A percentile compares a stretch with the other conserved stretches of the same genome.
Conservation (phyloP, 2,329 filamentous ascomycete species). For the Claviceps sp. region DNA sequence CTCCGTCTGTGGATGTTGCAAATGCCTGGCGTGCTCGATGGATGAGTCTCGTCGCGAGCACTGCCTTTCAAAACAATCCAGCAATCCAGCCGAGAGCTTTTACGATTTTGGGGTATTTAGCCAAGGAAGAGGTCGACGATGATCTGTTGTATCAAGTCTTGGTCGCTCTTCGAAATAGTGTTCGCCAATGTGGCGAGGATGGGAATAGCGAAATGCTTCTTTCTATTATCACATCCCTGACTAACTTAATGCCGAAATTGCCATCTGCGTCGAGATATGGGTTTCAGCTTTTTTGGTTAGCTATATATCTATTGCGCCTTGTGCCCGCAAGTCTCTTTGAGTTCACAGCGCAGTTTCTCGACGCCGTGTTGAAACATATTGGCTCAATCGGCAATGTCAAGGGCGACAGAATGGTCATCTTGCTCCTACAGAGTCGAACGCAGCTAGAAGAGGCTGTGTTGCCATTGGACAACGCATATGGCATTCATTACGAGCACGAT, state of each 20-base stretch:
- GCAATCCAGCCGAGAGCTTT: slow-evolving; percentile 58
- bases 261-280: slow-evolving; percentile 54
- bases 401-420: slow-evolving; percentile 43
- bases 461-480: slow-evolving; percentile 50
- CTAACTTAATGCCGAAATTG: slow-evolving; percentile 59
- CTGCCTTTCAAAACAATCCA: slow-evolving; percentile 59
- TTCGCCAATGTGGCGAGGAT: slow-evolving; percentile 51
- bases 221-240: slow-evolving; percentile 51
- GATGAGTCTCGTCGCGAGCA: slow-evolving; percentile 62
- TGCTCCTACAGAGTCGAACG: slow-evolving; percentile 45
- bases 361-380: slow-evolving; percentile 51
- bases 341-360: slow-evolving; percentile 50
- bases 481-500: slow-evolving; percentile 48
- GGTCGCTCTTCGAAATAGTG: slow-evolving; percentile 51
- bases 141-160: slow-evolving; percentile 59
- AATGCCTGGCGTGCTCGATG: slow-evolving; percentile 59
- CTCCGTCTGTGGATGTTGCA: slow-evolving; percentile 49
- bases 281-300: slow-evolving; percentile 57
- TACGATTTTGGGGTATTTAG: slow-evolving; percentile 57
- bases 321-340: slow-evolving; percentile 52
- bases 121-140: slow-evolving; percentile 58
- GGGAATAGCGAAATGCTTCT: slow-evolving; percentile 54
- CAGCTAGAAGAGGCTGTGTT: slow-evolving; percentile 49
- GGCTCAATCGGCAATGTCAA: slow-evolving; percentile 45
- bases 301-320: slow-evolving; percentile 50